Conservation (phyloP, 495 filamentous ascomycete species). For the Penicillium verhagenii region DNA sequence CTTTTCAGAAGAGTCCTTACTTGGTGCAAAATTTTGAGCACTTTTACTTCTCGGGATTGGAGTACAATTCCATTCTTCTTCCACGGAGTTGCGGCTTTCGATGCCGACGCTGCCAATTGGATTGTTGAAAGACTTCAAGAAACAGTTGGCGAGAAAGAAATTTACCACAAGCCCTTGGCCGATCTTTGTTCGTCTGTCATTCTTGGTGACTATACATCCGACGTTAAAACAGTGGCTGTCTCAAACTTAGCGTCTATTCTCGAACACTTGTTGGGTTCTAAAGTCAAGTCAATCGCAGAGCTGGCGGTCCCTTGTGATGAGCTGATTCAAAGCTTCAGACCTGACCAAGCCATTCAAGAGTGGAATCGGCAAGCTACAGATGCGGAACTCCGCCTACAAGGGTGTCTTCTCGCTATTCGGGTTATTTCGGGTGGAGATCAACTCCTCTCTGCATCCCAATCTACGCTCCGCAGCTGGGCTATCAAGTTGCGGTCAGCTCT, state of each 20-base stretch:
- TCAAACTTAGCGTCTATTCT: slow-evolving; percentile 37
- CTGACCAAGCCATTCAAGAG: slow-evolving; percentile 20
- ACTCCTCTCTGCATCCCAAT: slow-evolving; percentile 10
- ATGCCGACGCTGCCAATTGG: slow-evolving; percentile 42
- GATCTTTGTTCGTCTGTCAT: slow-evolving; percentile 35
- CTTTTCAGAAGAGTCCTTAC: slow-evolving; percentile 40
- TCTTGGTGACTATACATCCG: slow-evolving; percentile 23
- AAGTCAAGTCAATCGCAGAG: slow-evolving; percentile 6
- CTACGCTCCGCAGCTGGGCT: slow-evolving; percentile 29
- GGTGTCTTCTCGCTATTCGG: slow-evolving; percentile 57
- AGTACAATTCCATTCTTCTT: slow-evolving; percentile 24
- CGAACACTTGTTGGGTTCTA: slow-evolving; percentile 24
- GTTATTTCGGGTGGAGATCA: slow-evolving; percentile 34
- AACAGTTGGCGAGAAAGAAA: slow-evolving; percentile 18
- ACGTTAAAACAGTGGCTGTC: slow-evolving; percentile 33
- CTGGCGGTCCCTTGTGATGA: slow-evolving; percentile 28
- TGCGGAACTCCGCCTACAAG: slow-evolving; percentile 46
- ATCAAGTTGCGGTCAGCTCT: slow-evolving; percentile 38
- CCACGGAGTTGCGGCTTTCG: slow-evolving; percentile 26
- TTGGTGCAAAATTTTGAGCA: slow-evolving; percentile 34
- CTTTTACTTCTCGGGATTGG: slow-evolving; percentile 20
- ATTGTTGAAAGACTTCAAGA: slow-evolving; percentile 35
- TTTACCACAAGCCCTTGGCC: slow-evolving; percentile 23
- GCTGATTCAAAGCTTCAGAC: slow-evolving; percentile 24
- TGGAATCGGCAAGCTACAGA: slow-evolving; percentile 47